Percentiles rank a stretch among this genome's conserved stretches.
phyloP scores from a whole-genome alignment of 2,329 filamentous ascomycete genomes.

The Didymosphaeria variabile region DNA sequence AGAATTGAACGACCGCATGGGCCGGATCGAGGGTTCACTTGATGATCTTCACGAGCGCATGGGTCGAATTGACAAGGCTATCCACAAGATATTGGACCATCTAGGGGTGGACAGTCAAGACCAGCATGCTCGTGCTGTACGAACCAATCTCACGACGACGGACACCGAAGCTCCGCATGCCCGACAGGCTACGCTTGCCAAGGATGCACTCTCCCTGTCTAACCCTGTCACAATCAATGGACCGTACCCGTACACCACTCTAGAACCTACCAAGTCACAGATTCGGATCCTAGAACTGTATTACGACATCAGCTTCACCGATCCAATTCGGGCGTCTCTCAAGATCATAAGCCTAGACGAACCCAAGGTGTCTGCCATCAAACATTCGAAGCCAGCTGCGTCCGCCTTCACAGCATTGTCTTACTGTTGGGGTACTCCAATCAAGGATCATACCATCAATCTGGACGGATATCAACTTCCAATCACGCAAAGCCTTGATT shows the following conservation, averaged over 20 bases:
- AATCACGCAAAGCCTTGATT: constrained; percentile 12
- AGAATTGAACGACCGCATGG: too few relatives aligned
- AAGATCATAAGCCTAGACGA: constrained; percentile 9
- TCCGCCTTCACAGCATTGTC: not conserved
- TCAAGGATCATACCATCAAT: not conserved
- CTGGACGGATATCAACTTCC: not conserved
- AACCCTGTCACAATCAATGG: not conserved
- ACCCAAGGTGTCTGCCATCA: not conserved
- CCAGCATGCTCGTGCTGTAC: too few relatives aligned
- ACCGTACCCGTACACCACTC: constrained; percentile 10
- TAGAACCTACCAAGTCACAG: constrained; percentile 2
- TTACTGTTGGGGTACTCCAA: not conserved
- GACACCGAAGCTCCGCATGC: too few relatives aligned
- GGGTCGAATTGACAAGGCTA: too few relatives aligned
- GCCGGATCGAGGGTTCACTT: too few relatives aligned
- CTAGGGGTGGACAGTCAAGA: too few relatives aligned
- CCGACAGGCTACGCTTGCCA: too few relatives aligned
- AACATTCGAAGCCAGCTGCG: not conserved
- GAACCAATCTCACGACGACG: too few relatives aligned
- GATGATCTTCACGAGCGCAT: too few relatives aligned
- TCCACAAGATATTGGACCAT: too few relatives aligned
- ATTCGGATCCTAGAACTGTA: constrained; percentile 9
- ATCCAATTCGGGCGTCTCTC: constrained; percentile 9
- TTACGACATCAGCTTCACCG: not conserved
- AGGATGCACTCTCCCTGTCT: too few relatives aligned